These are phyloP conservation scores for Arabidopsis arenosa DNA, from an alignment of 345 rosid species.

Conservation along the genomic window DNA sequence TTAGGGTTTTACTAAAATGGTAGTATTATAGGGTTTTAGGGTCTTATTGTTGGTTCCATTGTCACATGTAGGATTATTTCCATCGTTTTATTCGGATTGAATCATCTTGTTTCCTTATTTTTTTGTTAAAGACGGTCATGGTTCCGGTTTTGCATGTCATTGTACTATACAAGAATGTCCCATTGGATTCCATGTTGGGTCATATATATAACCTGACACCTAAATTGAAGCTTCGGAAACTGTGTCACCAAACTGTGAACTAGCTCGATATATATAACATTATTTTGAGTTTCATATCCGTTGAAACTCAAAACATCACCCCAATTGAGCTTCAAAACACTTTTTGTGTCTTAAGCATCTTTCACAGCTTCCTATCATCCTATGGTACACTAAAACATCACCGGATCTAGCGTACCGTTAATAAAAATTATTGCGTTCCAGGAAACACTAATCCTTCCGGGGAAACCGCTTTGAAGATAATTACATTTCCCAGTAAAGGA, in stretches of 20 bases:
- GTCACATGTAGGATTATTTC: slow-evolving; percentile 22
- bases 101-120: slow-evolving; percentile 4
- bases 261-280: neutral
- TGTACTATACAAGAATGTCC: neutral
- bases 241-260: neutral
- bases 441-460: neutral
- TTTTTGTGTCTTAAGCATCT: neutral
- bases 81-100: slow-evolving; percentile 20
- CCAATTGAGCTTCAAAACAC: neutral
- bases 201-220: neutral
- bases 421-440: too few relatives aligned
- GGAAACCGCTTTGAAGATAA: neutral
- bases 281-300: neutral
- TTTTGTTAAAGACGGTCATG: neutral
- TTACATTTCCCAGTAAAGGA: neutral
- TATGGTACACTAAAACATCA: too few relatives aligned
- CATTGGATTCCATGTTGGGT: neutral
- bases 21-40: slow-evolving; percentile 33
- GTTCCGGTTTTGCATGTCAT: slow-evolving; percentile 3
- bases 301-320: neutral
- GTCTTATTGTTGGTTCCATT: slow-evolving; percentile 19
- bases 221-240: neutral
- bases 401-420: neutral
- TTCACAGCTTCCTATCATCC: too few relatives aligned
- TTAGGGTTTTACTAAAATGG: slow-evolving; percentile 24